These are phyloP conservation scores for Fusarium newnesense DNA, from an alignment of 2,329 filamentous ascomycete species.

Conservation along the genomic window DNA sequence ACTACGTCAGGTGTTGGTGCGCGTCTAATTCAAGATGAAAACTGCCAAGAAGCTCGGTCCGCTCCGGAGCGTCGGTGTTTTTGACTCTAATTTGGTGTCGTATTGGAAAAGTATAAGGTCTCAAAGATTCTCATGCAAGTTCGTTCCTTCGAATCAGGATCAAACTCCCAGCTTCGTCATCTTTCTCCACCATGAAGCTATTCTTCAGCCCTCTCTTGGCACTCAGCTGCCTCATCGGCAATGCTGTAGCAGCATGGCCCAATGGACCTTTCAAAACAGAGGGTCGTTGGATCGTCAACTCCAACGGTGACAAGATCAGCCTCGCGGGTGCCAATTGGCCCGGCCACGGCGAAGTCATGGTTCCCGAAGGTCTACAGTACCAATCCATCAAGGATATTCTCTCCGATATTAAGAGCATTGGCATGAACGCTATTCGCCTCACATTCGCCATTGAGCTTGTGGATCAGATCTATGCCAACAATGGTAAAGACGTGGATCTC, in stretches of 20 bases:
- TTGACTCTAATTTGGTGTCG: background rate
- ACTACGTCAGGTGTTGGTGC: conserved; percentile 10
- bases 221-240: conserved; percentile 9
- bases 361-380: conserved; percentile 72
- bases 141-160: too few relatives aligned
- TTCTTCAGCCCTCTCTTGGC: conserved; percentile 2
- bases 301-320: conserved; percentile 50
- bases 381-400: conserved; percentile 66
- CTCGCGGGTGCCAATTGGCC: conserved; percentile 72
- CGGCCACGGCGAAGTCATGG: conserved; percentile 69
- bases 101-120: conserved; percentile 4
- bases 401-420: conserved; percentile 65
- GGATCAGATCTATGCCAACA: conserved; percentile 64
- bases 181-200: background rate
- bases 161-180: background rate
- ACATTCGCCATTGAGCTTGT: conserved; percentile 74
- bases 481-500: conserved; percentile 58
- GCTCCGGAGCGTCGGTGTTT: background rate
- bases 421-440: conserved; percentile 71
- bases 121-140: fast-evolving
- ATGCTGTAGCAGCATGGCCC: conserved; percentile 29
- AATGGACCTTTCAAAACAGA: conserved; percentile 51
- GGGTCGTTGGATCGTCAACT: conserved; percentile 56
- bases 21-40: background rate
- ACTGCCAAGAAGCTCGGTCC: conserved; percentile 12